These are phyloP conservation scores for Fusarium camptoceras DNA, from an alignment of 2,329 filamentous ascomycete species.

Conservation along the genomic window DNA sequence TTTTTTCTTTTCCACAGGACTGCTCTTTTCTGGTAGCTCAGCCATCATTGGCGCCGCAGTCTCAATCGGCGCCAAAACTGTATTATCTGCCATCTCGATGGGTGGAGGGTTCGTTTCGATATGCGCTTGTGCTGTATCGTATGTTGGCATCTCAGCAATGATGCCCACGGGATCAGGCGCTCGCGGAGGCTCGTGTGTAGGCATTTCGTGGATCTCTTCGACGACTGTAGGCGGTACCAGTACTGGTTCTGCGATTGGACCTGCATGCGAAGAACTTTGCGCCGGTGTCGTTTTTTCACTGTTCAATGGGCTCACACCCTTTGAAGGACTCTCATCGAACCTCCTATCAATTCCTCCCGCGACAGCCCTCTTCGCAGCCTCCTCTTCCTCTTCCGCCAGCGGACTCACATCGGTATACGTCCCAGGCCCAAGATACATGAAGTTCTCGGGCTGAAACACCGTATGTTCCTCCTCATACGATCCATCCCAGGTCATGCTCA, in stretches of 20 bases:
- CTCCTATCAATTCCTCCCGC: conserved; percentile 39
- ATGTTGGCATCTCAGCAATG: conserved; percentile 62
- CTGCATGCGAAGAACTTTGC: conserved; percentile 26
- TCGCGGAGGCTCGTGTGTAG: conserved; percentile 43
- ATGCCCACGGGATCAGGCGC: conserved; percentile 57
- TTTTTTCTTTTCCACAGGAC: conserved; percentile 46
- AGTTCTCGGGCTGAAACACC: conserved; percentile 64
- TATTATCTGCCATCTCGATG: conserved; percentile 58
- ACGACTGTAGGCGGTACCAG: conserved; percentile 38
- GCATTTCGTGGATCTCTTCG: conserved; percentile 50
- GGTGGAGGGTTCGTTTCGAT: conserved; percentile 59
- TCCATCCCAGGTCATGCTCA: conserved; percentile 51
- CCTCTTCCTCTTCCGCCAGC: conserved; percentile 55
- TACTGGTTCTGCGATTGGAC: conserved; percentile 22
- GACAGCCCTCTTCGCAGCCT: conserved; percentile 48
- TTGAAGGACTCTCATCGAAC: conserved; percentile 29
- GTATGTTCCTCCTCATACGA: conserved; percentile 45
- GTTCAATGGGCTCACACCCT: conserved; percentile 47
- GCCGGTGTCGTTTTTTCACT: conserved; percentile 50
- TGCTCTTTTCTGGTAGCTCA: conserved; percentile 55
- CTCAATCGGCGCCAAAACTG: conserved; percentile 53
- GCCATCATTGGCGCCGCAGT: conserved; percentile 47
- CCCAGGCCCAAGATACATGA: conserved; percentile 65
- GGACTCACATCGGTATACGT: conserved; percentile 60
- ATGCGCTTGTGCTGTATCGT: conserved; percentile 54